A percentile compares a stretch with the other conserved stretches of the same genome.
Evolutionary conservation across 2,329 filamentous ascomycete species (phyloP).

Genomic region (Tolypocladium sp.): DNA sequence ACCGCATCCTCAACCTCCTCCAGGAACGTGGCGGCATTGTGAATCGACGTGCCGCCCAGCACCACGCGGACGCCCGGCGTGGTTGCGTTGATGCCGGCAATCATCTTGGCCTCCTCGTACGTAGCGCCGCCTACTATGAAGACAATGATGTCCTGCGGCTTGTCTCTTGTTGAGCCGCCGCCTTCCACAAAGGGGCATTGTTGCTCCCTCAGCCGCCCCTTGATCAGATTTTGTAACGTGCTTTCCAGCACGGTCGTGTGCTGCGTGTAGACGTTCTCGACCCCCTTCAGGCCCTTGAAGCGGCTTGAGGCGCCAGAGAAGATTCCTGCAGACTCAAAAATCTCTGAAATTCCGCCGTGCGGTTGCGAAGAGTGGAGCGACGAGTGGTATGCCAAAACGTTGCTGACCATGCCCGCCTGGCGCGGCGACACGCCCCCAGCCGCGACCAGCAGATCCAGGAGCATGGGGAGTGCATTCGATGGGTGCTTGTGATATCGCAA

Average conservation of each 20-base stretch:
- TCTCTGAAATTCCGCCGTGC: conserved; percentile 74
- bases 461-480: conserved; percentile 71
- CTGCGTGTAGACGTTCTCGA: conserved; percentile 98
- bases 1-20: conserved; percentile 90
- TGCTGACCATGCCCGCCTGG: conserved; percentile 69
- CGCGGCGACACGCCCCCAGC: conserved; percentile 72
- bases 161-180: conserved; percentile 77
- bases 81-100: conserved; percentile 88
- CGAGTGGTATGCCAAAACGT: conserved; percentile 75
- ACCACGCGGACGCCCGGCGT: conserved; percentile 84
- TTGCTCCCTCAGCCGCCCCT: conserved; percentile 75
- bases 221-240: conserved; percentile 87
- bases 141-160: conserved; percentile 91
- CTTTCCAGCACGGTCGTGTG: conserved; percentile 82
- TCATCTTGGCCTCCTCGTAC: conserved; percentile 94
- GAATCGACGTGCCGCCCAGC: conserved; percentile 76
- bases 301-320: conserved; percentile 81
- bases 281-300: conserved; percentile 91
- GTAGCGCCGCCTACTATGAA: conserved; percentile 92
- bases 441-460: conserved; percentile 77
- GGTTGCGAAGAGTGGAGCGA: conserved; percentile 73
- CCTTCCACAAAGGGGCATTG: conserved; percentile 93
- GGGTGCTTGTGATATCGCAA: conserved; percentile 84
- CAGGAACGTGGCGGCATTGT: conserved; percentile 81
- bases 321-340: conserved; percentile 86